Conservation (phyloP, 768 basidiomycete genomes). For the Inosperma sp. region DNA sequence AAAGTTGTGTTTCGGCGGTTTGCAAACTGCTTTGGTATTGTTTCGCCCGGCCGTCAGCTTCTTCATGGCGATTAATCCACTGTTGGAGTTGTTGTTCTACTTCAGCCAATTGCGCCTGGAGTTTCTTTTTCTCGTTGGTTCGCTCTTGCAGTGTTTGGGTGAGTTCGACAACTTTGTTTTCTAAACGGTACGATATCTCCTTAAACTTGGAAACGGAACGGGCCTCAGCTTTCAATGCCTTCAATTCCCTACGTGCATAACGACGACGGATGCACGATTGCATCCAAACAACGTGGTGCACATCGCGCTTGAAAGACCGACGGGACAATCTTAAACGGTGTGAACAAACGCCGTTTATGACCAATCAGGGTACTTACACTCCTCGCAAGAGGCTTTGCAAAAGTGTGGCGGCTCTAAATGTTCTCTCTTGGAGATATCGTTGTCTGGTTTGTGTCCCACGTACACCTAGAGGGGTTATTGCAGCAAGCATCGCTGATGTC, state of each 20-base stretch:
- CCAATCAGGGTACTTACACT: constrained; percentile 48
- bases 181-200: constrained; percentile 94
- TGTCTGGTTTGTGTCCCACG: constrained; percentile 72
- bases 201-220: constrained; percentile 98
- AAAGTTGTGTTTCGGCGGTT: constrained; percentile 63
- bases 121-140: constrained; percentile 84
- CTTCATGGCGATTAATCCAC: constrained; percentile 86
- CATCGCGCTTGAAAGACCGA: constrained; percentile 51
- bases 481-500: background rate
- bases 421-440: constrained; percentile 52
- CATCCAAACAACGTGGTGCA: constrained; percentile 72
- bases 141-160: constrained; percentile 91
- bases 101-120: constrained; percentile 68
- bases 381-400: constrained; percentile 87
- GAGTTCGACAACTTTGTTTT: constrained; percentile 99
- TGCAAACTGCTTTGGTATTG: constrained; percentile 68
- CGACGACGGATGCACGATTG: constrained; percentile 92
- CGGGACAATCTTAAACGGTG: constrained; percentile 45
- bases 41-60: constrained; percentile 69
- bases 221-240: constrained; percentile 80
- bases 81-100: constrained; percentile 83
- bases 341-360: background rate
- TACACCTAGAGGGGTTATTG: constrained; percentile 42
- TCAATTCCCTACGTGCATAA: constrained; percentile 81
- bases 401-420: constrained; percentile 55